Conservation (phyloP, 2,329 filamentous ascomycete genomes). For the Grosmannia huntii region DNA sequence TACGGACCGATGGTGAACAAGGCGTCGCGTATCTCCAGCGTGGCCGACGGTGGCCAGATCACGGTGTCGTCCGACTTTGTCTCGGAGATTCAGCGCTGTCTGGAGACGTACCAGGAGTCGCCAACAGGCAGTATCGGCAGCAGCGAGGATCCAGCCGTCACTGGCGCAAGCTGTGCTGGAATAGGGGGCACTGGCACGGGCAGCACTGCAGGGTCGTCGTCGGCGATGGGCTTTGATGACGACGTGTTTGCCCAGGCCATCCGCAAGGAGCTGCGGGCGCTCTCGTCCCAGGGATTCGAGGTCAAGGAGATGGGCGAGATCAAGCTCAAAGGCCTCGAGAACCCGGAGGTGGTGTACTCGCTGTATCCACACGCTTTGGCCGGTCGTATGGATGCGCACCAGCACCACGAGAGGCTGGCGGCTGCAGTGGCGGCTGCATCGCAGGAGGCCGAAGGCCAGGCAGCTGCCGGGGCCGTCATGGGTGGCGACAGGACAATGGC, state of each 20-base stretch:
- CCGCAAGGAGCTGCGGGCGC: slow-evolving; percentile 71
- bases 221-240: slow-evolving; percentile 55
- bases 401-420: slow-evolving; percentile 27
- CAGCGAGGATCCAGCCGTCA: slow-evolving; percentile 24
- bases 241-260: slow-evolving; percentile 66
- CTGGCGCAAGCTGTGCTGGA: neutral
- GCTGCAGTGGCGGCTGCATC: slow-evolving; percentile 16
- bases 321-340: slow-evolving; percentile 93
- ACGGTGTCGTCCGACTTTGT: slow-evolving; percentile 96
- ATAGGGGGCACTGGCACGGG: neutral
- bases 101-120: slow-evolving; percentile 85
- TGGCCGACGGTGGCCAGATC: slow-evolving; percentile 93
- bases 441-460: slow-evolving; percentile 1
- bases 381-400: slow-evolving; percentile 63
- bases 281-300: slow-evolving; percentile 87
- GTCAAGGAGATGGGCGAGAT: slow-evolving; percentile 88
- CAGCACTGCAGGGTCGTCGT: slow-evolving; percentile 20
- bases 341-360: slow-evolving; percentile 89
- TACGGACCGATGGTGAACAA: slow-evolving; percentile 99
- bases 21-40: slow-evolving; percentile 81
- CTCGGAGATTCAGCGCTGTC: slow-evolving; percentile 80
- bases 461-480: neutral
- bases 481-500: neutral
- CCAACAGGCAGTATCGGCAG: slow-evolving; percentile 32
- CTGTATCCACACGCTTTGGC: slow-evolving; percentile 85